Conservation (phyloP, 2,329 filamentous ascomycete species). For the Phyllosticta capitalensis region DNA sequence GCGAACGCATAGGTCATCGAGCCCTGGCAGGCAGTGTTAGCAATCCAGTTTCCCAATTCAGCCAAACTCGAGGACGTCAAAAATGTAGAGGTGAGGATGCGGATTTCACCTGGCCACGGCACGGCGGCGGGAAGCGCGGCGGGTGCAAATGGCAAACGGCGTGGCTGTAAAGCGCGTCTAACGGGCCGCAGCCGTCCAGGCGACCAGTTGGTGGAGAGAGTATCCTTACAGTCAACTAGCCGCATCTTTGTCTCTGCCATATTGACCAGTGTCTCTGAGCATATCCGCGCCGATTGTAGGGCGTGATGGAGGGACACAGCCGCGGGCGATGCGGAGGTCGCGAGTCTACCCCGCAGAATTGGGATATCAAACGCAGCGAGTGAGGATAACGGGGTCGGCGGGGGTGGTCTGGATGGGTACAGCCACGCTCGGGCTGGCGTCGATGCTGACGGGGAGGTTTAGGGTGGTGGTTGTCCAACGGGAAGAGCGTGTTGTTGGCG, state of each 20-base stretch:
- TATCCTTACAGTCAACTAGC: slow-evolving; percentile 71
- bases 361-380: background rate
- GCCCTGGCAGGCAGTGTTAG: slow-evolving; percentile 46
- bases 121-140: slow-evolving; percentile 3
- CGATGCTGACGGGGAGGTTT: slow-evolving; percentile 1
- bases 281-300: slow-evolving; percentile 39
- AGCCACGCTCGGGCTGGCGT: slow-evolving; percentile 5
- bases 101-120: background rate
- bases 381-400: slow-evolving; percentile 3
- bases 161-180: background rate
- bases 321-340: slow-evolving; percentile 17
- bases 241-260: slow-evolving; percentile 75
- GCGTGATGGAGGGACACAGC: slow-evolving; percentile 17
- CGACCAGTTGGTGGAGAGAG: background rate
- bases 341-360: background rate
- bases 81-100: background rate
- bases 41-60: background rate
- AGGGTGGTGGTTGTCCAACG: background rate
- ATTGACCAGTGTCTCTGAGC: slow-evolving; percentile 47
- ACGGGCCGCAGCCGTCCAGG: background rate
- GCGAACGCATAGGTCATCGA: slow-evolving; percentile 95
- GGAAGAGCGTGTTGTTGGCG: slow-evolving; percentile 2
- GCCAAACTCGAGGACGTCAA: background rate
- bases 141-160: background rate
- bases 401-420: slow-evolving; percentile 8